phyloP scores from a whole-genome alignment of 1,284 basidiomycete genomes.

The Neonothopanus nambi region DNA sequence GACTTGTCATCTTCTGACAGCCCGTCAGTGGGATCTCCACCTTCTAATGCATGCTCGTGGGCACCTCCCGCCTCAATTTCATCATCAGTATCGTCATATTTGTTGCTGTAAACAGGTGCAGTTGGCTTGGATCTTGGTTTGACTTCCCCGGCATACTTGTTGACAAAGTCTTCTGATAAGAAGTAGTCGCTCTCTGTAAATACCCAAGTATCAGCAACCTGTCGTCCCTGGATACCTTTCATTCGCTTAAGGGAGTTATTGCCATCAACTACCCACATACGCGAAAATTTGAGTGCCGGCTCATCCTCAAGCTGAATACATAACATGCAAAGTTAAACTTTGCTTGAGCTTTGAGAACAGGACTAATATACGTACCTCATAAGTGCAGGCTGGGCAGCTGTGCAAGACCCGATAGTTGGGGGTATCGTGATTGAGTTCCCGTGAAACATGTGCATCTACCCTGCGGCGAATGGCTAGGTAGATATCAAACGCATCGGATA shows the following conservation, averaged over 20 bases:
- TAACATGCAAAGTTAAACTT: not conserved
- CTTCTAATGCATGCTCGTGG: too few species aligned
- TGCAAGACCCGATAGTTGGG: conserved; percentile 3
- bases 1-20: not conserved
- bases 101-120: not conserved
- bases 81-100: conserved; percentile 3
- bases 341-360: not conserved
- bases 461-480: not conserved
- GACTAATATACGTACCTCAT: not conserved
- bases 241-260: conserved; percentile 5
- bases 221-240: not conserved
- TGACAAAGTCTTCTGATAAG: conserved; percentile 2
- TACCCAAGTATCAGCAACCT: not conserved
- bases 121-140: conserved; percentile 4
- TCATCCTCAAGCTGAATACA: conserved; percentile 5
- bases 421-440: not conserved
- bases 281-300: not conserved
- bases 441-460: not conserved
- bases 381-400: conserved; percentile 8
- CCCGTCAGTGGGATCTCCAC: conserved; percentile 9
- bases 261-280: conserved; percentile 4
- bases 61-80: not conserved
- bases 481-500: conserved; percentile 6
- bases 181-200: conserved; percentile 1
- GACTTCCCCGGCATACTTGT: conserved; percentile 18